Conservation (phyloP, 805 yeast genomes). For the Yarrowia yakushimensis region DNA sequence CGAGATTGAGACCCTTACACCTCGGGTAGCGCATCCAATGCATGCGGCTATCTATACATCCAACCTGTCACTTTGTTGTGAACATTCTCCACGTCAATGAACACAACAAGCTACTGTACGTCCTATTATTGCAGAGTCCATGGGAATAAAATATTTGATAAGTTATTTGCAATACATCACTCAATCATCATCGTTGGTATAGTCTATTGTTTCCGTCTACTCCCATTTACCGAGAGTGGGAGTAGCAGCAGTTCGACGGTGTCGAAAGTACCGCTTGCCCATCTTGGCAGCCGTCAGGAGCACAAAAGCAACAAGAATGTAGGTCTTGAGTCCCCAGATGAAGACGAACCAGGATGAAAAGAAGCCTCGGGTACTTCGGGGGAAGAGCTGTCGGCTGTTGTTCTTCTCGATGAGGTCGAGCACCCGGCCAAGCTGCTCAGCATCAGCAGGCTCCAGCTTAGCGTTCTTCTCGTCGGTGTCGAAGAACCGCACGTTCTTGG, state of each 20-base stretch:
- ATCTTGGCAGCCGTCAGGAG: neutral
- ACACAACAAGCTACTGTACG: too few relatives aligned
- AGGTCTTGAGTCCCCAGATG: neutral
- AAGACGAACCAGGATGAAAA: neutral
- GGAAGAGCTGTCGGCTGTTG: constrained; percentile 4
- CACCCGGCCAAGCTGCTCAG: constrained; percentile 1
- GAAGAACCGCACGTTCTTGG: constrained; percentile 17
- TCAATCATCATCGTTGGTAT: constrained; percentile 1
- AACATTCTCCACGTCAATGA: too few relatives aligned
- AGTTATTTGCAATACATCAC: constrained; percentile 18
- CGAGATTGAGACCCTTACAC: too few relatives aligned
- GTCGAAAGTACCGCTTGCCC: constrained; percentile 6
- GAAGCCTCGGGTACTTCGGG: constrained; percentile 16
- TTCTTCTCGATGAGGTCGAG: constrained; percentile 18
- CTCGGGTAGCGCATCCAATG: too few relatives aligned
- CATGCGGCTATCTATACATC: too few relatives aligned
- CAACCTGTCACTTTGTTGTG: too few relatives aligned
- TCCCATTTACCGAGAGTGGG: constrained; percentile 24
- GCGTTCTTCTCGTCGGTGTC: constrained; percentile 17
- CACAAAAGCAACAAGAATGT: neutral
- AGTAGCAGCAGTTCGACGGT: constrained; percentile 4
- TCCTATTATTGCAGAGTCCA: neutral
- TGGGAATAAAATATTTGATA: neutral
- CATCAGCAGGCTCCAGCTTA: neutral
- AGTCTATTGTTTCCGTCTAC: neutral